Evolutionary conservation across 768 basidiomycete species (phyloP), one percentile per base, ranked within the genome.

Genomic region (Pluteus cervinus): DNA sequence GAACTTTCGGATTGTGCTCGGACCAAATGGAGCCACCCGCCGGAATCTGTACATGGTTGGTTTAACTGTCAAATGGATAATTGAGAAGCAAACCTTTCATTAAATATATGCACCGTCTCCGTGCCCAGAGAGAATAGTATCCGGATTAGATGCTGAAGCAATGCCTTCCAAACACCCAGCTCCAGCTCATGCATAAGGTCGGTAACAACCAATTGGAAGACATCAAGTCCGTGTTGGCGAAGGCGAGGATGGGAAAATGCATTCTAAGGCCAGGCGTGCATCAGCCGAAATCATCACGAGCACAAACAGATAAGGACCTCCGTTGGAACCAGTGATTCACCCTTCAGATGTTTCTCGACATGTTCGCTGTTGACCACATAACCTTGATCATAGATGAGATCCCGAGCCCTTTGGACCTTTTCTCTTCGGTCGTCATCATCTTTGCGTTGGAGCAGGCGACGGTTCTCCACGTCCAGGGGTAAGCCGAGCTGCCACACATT

Each of bases 101-200:
- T 45, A 11, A 61, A 39, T 32, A 52, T 49, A 29, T 44, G 18
- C 0, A 56, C 45, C 16, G 35, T 17, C 24, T 46, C 32, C 16
- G 24, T 15, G 3, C 49, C 48, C 18, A 44, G 37, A 1, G 50
- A 40, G 43, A 61, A 32, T 8, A 67, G 35, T 5, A 68, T 51
- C 0, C 54, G 54, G 7, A 66, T 52, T 1, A 67, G 53, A 28
- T 68, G 66, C 1, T 40, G 53, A 5, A 66, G 47, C 0, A 63
- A 21, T 1, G 48, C 44, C 29, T 63, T 67, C 60, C 62, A 67
- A 1, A 62, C 53, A 0, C 66, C 62, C 0, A 65, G 43, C 29
- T 65, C 60, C 37, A 63, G 43, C 40, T 66, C 62, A 39, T 67
- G 66, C 47, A 68, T 47, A 1, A 63, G 37, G 36, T 69, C 65